These are phyloP conservation scores for Ampelomyces quisqualis DNA, from an alignment of 2,329 filamentous ascomycete genomes.

Conservation along the genomic window DNA sequence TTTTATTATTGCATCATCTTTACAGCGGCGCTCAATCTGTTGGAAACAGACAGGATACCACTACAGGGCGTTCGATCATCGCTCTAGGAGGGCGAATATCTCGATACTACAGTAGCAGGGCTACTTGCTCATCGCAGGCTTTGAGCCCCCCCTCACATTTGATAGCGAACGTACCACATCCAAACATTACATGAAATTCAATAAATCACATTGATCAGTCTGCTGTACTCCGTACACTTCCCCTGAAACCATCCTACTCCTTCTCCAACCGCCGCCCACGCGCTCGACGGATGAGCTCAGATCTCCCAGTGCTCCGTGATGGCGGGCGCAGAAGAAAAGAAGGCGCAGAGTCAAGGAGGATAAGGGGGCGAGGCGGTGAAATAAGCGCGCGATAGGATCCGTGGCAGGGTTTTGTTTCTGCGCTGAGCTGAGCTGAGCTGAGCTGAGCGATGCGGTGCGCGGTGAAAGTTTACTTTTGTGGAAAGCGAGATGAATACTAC, in stretches of 20 bases:
- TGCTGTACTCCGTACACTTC: too few species aligned
- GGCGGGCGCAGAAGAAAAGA: too few species aligned
- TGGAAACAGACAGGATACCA: slow-evolving; percentile 19
- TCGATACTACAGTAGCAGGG: slow-evolving; percentile 4
- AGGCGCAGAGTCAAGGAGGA: too few species aligned
- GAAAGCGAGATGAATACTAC: too few species aligned
- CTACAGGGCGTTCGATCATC: slow-evolving; percentile 8
- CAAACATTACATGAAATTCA: neutral
- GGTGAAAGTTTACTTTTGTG: too few species aligned
- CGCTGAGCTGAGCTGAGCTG: too few species aligned
- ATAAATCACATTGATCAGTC: neutral
- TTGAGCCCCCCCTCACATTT: neutral
- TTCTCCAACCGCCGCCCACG: slow-evolving; percentile 44
- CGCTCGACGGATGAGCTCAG: slow-evolving; percentile 49
- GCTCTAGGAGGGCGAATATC: neutral
- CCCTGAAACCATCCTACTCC: neutral
- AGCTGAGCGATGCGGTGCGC: too few species aligned
- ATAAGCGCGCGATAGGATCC: too few species aligned
- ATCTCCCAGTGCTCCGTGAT: slow-evolving; percentile 50
- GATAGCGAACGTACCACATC: slow-evolving; percentile 2
- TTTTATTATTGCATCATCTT: slow-evolving; percentile 9
- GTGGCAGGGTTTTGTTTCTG: too few species aligned
- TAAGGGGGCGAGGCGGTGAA: too few species aligned
- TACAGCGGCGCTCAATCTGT: slow-evolving; percentile 11
- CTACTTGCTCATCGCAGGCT: neutral